Conservation (phyloP, 305 asterid species). For the Fraxinus paxiana region DNA sequence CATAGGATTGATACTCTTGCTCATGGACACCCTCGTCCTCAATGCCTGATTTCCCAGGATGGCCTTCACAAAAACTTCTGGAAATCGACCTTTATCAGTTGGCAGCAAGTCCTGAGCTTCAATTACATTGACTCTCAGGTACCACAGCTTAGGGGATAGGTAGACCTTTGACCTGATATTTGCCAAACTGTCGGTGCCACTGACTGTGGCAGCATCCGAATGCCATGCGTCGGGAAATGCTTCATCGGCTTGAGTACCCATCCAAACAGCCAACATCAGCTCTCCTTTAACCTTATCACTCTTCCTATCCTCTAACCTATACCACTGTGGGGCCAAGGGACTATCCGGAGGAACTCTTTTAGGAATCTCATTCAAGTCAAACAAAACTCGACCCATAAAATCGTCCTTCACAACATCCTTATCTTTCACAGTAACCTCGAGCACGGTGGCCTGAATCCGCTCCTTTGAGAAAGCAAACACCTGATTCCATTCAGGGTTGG, state of each 20-base stretch:
- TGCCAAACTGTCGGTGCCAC: slow-evolving; percentile 50
- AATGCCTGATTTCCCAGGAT: slow-evolving; percentile 53
- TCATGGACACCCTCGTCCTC: slow-evolving; percentile 41
- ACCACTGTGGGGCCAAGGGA: slow-evolving; percentile 71
- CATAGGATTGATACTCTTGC: slow-evolving; percentile 40
- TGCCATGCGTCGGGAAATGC: slow-evolving; percentile 65
- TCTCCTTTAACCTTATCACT: slow-evolving; percentile 54
- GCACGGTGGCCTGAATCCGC: slow-evolving; percentile 49
- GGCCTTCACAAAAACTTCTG: slow-evolving; percentile 52
- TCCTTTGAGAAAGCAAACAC: slow-evolving; percentile 78
- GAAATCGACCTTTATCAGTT: slow-evolving; percentile 40
- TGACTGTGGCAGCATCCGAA: slow-evolving; percentile 49
- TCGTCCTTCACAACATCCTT: slow-evolving; percentile 60
- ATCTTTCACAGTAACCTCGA: slow-evolving; percentile 63
- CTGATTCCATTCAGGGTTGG: slow-evolving; percentile 64
- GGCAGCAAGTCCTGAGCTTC: slow-evolving; percentile 66
- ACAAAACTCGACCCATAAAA: slow-evolving; percentile 42
- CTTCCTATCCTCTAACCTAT: slow-evolving; percentile 49
- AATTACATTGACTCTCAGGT: slow-evolving; percentile 64
- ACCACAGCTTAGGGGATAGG: slow-evolving; percentile 72
- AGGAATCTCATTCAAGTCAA: slow-evolving; percentile 68
- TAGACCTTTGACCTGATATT: slow-evolving; percentile 66
- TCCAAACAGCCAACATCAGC: slow-evolving; percentile 71
- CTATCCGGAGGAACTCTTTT: slow-evolving; percentile 66
- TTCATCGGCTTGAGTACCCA: slow-evolving; percentile 77